Conservation (phyloP, 1,284 basidiomycete genomes). For the Ustilago xerochloae region DNA sequence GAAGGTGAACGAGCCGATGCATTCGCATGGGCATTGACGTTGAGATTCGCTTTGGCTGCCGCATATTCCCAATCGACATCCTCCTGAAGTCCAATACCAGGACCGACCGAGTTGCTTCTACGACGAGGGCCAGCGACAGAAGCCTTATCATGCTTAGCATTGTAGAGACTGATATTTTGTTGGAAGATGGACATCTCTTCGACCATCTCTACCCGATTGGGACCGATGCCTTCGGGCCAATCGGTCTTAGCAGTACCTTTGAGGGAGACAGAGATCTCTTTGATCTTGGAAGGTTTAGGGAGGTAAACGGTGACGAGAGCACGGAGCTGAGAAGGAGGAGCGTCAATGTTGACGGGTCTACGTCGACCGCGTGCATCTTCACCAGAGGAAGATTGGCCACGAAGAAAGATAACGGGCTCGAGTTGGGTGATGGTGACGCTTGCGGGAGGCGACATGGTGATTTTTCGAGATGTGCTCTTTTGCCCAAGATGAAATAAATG, state of each 20-base stretch:
- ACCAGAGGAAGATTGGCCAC: slow-evolving; percentile 57
- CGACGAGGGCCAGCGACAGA: neutral
- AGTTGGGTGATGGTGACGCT: slow-evolving; percentile 52
- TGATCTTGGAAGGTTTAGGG: slow-evolving; percentile 84
- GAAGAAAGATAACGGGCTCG: slow-evolving; percentile 65
- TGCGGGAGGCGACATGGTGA: slow-evolving; percentile 44
- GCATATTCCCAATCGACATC: slow-evolving; percentile 70
- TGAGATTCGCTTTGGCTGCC: slow-evolving; percentile 13
- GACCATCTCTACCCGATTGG: slow-evolving; percentile 79
- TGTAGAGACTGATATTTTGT: slow-evolving; percentile 79
- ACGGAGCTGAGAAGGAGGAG: slow-evolving; percentile 81
- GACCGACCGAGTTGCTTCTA: slow-evolving; percentile 81
- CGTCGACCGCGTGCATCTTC: slow-evolving; percentile 54
- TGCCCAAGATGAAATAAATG: too few relatives aligned
- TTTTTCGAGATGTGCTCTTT: too few relatives aligned
- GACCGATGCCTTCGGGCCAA: slow-evolving; percentile 90
- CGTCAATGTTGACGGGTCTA: slow-evolving; percentile 67
- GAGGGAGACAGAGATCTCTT: slow-evolving; percentile 83
- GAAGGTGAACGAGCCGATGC: neutral
- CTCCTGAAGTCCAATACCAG: slow-evolving; percentile 72
- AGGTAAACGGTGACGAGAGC: slow-evolving; percentile 86
- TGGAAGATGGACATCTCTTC: slow-evolving; percentile 84
- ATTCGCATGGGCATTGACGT: neutral
- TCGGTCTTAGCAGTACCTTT: slow-evolving; percentile 76
- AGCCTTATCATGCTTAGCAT: slow-evolving; percentile 39